Percentiles rank a stretch among this genome's conserved stretches.
Conservation (phyloP, 2,329 filamentous ascomycete genomes). For the Aspergillus fumigatus region DNA sequence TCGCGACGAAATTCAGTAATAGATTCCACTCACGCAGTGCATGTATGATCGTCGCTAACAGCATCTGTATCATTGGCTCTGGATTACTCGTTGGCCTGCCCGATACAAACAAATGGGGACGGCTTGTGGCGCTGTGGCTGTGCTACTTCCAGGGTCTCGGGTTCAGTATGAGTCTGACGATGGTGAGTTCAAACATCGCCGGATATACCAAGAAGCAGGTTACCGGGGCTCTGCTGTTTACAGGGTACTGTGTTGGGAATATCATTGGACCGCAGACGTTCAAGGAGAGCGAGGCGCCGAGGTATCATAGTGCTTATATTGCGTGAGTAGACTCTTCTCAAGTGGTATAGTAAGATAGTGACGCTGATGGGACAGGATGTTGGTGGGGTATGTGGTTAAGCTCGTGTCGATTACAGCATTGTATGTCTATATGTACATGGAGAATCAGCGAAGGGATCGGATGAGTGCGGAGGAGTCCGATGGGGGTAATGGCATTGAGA, state of each 20-base stretch:
- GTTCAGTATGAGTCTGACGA: conserved; percentile 51
- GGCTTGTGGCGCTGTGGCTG: conserved; percentile 55
- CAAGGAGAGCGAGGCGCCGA: conserved; percentile 45
- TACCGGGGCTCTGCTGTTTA: too few species aligned
- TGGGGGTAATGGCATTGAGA: conserved; percentile 46
- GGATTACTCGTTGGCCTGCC: conserved; percentile 46
- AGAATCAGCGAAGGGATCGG: conserved; percentile 52
- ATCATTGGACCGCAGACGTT: conserved; percentile 55
- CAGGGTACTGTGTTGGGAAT: conserved; percentile 16
- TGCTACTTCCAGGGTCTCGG: conserved; percentile 53
- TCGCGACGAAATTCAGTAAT: too few species aligned
- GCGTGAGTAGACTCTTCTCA: conserved; percentile 14
- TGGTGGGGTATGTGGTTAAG: conserved; percentile 52
- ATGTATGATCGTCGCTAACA: too few species aligned
- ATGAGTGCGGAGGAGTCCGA: conserved; percentile 39
- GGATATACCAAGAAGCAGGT: too few species aligned
- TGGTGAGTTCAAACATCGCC: conserved; percentile 51
- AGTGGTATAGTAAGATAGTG: too few species aligned
- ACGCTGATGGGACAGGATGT: conserved; percentile 39
- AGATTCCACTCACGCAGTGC: too few species aligned
- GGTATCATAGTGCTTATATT: conserved; percentile 40
- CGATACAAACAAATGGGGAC: conserved; percentile 51
- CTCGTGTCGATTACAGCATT: conserved; percentile 47
- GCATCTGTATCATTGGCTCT: too few species aligned
- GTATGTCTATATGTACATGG: conserved; percentile 53